Percentiles rank a stretch among this genome's conserved stretches.
Evolutionary conservation across 805 yeast genomes (phyloP).

Genomic region (Cyberlindnera subsufficiens): DNA sequence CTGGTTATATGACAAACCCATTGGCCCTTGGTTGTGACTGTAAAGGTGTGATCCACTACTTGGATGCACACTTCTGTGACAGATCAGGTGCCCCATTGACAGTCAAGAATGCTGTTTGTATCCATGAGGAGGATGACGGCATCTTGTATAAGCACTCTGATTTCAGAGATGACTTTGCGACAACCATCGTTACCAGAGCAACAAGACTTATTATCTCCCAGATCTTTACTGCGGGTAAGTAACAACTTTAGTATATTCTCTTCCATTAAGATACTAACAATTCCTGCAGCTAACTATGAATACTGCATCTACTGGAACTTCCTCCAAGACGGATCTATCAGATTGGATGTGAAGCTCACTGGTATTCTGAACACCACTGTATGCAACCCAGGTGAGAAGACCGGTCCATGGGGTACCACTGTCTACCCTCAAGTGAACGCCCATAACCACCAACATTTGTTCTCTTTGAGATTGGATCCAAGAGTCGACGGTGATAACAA

Average conservation of each 20-base stretch:
- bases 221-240: slow-evolving; percentile 79
- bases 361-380: slow-evolving; percentile 76
- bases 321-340: slow-evolving; percentile 80
- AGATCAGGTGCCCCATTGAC: slow-evolving; percentile 65
- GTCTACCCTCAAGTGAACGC: slow-evolving; percentile 81
- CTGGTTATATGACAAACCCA: slow-evolving; percentile 80
- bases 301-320: slow-evolving; percentile 80
- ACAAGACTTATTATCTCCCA: slow-evolving; percentile 70
- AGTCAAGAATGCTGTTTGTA: slow-evolving; percentile 72
- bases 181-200: slow-evolving; percentile 71
- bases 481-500: slow-evolving; percentile 77
- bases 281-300: slow-evolving; percentile 68
- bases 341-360: slow-evolving; percentile 71
- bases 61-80: slow-evolving; percentile 72
- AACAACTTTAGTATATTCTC: neutral
- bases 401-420: slow-evolving; percentile 74
- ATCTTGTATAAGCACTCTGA: slow-evolving; percentile 76
- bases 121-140: slow-evolving; percentile 85
- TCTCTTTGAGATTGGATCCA: slow-evolving; percentile 73
- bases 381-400: slow-evolving; percentile 56
- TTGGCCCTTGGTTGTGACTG: slow-evolving; percentile 78
- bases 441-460: slow-evolving; percentile 82
- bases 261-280: too few relatives aligned
- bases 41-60: slow-evolving; percentile 78
- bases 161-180: slow-evolving; percentile 73